A percentile compares a stretch with the other conserved stretches of the same genome.
Evolutionary conservation across 257 asterid species (phyloP).

Genomic region (Solanum dulcamara): DNA sequence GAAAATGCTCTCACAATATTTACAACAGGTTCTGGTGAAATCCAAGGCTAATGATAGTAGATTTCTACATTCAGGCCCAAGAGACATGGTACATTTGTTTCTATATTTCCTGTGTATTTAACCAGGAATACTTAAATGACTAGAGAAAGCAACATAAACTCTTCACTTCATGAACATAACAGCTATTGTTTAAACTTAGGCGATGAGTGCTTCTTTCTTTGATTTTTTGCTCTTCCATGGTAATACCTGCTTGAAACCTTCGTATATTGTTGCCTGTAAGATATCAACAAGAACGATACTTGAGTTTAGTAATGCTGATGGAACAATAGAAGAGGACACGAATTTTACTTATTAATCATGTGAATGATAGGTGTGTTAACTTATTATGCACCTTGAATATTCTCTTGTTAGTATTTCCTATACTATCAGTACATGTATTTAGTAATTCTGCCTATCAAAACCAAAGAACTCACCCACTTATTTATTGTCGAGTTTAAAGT

Average conservation of each 20-base stretch:
- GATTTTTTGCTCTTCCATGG: conserved; percentile 54
- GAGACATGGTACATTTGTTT: neutral
- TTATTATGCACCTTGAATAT: neutral
- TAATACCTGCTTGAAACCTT: conserved; percentile 54
- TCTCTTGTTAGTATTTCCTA: neutral
- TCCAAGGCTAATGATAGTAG: neutral
- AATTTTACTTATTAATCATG: neutral
- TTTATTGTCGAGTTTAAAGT: neutral
- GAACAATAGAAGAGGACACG: neutral
- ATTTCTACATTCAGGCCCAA: neutral
- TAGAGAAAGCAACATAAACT: neutral
- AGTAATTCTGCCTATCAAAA: neutral
- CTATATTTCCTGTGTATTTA: neutral
- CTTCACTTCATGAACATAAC: neutral
- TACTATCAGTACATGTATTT: neutral
- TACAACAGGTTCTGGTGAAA: neutral
- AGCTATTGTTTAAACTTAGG: neutral
- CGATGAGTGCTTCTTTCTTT: conserved; percentile 9
- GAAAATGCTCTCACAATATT: neutral
- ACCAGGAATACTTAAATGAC: neutral
- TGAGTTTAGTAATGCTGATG: neutral
- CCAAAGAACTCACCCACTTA: neutral
- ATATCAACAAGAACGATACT: neutral
- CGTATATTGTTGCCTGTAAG: conserved; percentile 35
- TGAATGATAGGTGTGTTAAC: neutral